phyloP scores from a whole-genome alignment of 768 basidiomycete species.

The Boletales sp. region DNA sequence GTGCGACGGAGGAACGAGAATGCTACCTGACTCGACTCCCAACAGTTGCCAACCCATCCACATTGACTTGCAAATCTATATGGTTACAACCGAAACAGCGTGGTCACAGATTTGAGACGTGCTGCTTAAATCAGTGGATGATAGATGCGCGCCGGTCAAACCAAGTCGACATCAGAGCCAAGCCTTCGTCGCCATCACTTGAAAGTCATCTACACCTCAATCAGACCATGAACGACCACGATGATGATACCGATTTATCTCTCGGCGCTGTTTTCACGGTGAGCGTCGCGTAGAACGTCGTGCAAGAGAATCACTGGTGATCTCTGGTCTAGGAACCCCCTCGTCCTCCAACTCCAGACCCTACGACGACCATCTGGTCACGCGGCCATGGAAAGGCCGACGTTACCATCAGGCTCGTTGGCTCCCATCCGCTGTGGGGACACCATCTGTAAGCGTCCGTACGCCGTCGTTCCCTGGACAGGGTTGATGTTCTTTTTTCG shows the following conservation, averaged over 20 bases:
- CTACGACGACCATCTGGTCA: slow-evolving; percentile 49
- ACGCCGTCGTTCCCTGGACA: no score
- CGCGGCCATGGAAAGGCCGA: slow-evolving; percentile 29
- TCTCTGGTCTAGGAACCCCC: slow-evolving; percentile 46
- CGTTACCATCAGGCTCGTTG: slow-evolving; percentile 67
- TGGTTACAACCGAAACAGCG: no score
- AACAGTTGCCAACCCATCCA: no score
- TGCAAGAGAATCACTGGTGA: neutral
- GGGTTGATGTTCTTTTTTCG: neutral
- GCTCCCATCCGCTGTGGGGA: slow-evolving; percentile 79
- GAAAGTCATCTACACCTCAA: slow-evolving; percentile 23
- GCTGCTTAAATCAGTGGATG: no score
- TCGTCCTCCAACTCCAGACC: slow-evolving; percentile 64
- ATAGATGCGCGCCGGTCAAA: no score
- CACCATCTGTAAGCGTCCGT: slow-evolving; percentile 58
- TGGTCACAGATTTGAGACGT: no score
- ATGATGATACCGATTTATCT: slow-evolving; percentile 30
- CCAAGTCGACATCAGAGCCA: no score
- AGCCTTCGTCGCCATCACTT: no score
- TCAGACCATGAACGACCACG: slow-evolving; percentile 5
- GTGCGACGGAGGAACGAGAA: no score
- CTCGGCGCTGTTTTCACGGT: slow-evolving; percentile 54
- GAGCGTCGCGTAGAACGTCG: neutral
- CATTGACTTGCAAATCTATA: no score
- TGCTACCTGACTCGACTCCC: no score